Evolutionary conservation across 139 green algal species (phyloP).

Genomic region (Pycnococcus provasolii): DNA sequence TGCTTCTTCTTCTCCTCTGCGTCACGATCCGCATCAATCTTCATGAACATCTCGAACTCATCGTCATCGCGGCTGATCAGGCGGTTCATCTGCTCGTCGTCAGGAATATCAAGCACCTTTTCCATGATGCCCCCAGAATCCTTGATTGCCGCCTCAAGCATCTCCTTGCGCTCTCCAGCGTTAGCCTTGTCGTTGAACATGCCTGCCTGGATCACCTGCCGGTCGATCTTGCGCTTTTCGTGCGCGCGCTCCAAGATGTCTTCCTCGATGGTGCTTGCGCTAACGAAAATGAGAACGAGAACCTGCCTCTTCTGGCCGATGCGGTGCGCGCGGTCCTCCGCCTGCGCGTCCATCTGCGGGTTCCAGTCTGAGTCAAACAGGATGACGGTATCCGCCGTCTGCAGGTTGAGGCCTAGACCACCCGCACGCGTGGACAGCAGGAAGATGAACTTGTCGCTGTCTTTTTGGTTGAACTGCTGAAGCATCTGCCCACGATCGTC

Average conservation of each 20-base stretch:
- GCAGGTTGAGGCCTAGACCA: constrained; percentile 66
- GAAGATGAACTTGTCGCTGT: constrained; percentile 55
- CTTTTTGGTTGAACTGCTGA: constrained; percentile 48
- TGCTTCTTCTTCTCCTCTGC: not conserved
- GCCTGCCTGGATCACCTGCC: constrained; percentile 57
- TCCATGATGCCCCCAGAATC: constrained; percentile 28
- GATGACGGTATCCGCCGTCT: constrained; percentile 70
- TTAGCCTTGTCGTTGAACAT: constrained; percentile 53
- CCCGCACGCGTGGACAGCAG: constrained; percentile 63
- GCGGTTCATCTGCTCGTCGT: constrained; percentile 45
- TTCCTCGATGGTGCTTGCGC: constrained; percentile 58
- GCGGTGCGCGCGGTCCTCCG: constrained; percentile 57
- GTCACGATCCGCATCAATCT: constrained; percentile 42
- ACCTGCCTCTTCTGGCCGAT: constrained; percentile 3
- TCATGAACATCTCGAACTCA: constrained; percentile 49
- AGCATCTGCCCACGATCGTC: constrained; percentile 42
- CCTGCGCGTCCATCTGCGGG: constrained; percentile 54
- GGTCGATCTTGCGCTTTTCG: constrained; percentile 60
- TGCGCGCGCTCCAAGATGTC: constrained; percentile 56
- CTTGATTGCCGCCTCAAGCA: constrained; percentile 45
- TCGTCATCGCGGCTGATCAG: constrained; percentile 43
- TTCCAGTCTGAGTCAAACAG: constrained; percentile 66
- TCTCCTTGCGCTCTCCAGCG: constrained; percentile 32
- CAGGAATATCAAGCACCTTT: constrained; percentile 24
- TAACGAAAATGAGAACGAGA: constrained; percentile 60